A percentile compares a stretch with the other conserved stretches of the same genome.
These are phyloP conservation scores for Roridomyces roridus DNA, from an alignment of 768 basidiomycete genomes.

Conservation along the genomic window DNA sequence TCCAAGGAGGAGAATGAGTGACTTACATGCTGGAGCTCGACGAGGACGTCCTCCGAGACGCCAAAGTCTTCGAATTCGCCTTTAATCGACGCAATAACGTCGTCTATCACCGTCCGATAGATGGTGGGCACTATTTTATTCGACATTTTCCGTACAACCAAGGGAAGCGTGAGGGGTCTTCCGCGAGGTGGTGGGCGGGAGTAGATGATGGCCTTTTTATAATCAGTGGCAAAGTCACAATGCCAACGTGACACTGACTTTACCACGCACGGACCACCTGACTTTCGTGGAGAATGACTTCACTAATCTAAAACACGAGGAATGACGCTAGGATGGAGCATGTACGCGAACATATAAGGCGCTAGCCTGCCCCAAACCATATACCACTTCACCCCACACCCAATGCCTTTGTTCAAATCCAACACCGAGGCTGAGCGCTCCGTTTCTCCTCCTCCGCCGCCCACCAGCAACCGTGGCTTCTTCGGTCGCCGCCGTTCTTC, in stretches of 20 bases:
- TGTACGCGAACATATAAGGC: too few species aligned
- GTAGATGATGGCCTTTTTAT: slow-evolving; percentile 51
- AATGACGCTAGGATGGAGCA: too few species aligned
- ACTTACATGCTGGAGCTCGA: slow-evolving; percentile 88
- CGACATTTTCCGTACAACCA: slow-evolving; percentile 63
- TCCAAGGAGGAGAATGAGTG: slow-evolving; percentile 22
- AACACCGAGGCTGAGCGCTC: slow-evolving; percentile 28
- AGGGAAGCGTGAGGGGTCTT: neutral
- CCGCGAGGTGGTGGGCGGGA: slow-evolving; percentile 45
- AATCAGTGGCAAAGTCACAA: slow-evolving; percentile 49
- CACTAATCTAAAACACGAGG: neutral
- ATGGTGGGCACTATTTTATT: slow-evolving; percentile 97
- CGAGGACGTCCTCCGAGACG: slow-evolving; percentile 88
- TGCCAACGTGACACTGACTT: slow-evolving; percentile 52
- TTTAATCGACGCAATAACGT: slow-evolving; percentile 88
- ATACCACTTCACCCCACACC: neutral
- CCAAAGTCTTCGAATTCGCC: slow-evolving; percentile 97
- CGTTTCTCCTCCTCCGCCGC: slow-evolving; percentile 8
- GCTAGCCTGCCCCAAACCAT: too few species aligned
- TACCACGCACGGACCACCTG: slow-evolving; percentile 52
- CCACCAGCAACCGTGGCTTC: slow-evolving; percentile 18
- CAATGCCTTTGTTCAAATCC: slow-evolving; percentile 34
- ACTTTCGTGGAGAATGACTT: too few species aligned
- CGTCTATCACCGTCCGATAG: slow-evolving; percentile 96
- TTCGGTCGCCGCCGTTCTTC: slow-evolving; percentile 28